Evolutionary conservation across 2,329 filamentous ascomycete species (phyloP), one percentile per base, ranked within the genome.

Genomic region (Alternaria longipes): DNA sequence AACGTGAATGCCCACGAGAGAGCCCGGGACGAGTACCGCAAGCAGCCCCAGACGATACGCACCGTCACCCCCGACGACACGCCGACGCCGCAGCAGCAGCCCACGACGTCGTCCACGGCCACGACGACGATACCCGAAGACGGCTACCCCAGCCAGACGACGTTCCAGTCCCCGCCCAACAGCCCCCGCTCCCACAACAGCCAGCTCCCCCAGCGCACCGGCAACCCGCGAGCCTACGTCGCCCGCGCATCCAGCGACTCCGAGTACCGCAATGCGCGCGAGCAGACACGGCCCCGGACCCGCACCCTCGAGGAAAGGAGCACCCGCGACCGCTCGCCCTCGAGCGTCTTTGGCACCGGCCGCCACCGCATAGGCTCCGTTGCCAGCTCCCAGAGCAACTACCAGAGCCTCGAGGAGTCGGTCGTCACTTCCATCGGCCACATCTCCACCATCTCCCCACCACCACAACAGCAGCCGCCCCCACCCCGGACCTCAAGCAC

Each of bases 341-440:
- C 79, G 32, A 74, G 75, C 47, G 69, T 81, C 44, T 79, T 78
- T 42, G 72, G 77, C 46, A 79, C 58, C 9, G 84, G 81, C 67
- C 85, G 90, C 53, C 86, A 89, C 69, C 85, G 90, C 53, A 86
- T 92, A 44, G 89, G 90, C 51, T 92, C 90, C 28, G 87, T 92
- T 68, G 89, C 90, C 68, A 90, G 89, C 36, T 59, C 56, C 54
- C 85, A 87, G 5, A 82, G 86, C 49, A 81, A 83, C 51, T 82
- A 84, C 50, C 79, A 83, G 66, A 75, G 73, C 63, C 69, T 78
- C 53, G 78, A 80, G 62, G 79, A 80, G 63, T 75, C 75, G 24
- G 72, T 80, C 45, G 74, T 79, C 16, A 77, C 75, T 8, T 79
- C 76, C 51, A 81, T 81, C 49, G 80, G 80, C 20, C 79, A 81